Percentiles rank a stretch among this genome's conserved stretches.
phyloP scores from a whole-genome alignment of 805 yeast genomes.

The Saturnispora dispora region DNA sequence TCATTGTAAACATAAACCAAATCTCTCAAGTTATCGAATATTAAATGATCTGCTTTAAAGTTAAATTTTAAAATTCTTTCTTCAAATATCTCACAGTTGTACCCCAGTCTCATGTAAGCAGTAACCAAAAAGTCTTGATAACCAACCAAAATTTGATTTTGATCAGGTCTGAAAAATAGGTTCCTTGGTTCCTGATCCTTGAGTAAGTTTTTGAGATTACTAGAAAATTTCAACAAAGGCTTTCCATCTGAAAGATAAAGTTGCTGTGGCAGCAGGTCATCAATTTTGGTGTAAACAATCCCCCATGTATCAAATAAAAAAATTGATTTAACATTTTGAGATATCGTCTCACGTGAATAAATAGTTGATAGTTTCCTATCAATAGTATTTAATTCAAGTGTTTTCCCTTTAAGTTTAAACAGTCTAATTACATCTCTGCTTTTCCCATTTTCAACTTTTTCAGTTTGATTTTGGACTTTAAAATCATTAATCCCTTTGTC shows the following conservation, averaged over 20 bases:
- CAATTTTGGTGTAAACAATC: conserved; percentile 1
- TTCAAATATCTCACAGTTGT: conserved; percentile 7
- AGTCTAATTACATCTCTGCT: not conserved
- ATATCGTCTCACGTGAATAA: not conserved
- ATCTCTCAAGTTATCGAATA: conserved; percentile 1
- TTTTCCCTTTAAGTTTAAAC: not conserved
- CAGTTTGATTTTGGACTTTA: not conserved
- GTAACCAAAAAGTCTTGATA: not conserved
- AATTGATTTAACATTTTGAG: not conserved
- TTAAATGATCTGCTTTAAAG: not conserved
- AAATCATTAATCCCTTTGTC: not conserved
- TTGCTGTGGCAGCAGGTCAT: not conserved
- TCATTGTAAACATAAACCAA: not conserved
- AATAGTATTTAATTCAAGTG: not conserved
- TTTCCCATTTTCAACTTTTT: not conserved
- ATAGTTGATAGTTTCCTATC: not conserved
- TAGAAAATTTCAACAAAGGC: not conserved
- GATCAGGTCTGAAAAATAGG: conserved; percentile 4
- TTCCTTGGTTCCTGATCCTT: not conserved
- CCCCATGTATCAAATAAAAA: conserved; percentile 2
- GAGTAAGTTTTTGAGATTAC: not conserved
- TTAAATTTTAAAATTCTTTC: conserved; percentile 6
- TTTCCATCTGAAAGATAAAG: not conserved
- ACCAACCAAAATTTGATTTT: conserved; percentile 4
- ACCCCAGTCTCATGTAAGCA: conserved; percentile 3